A percentile compares a stretch with the other conserved stretches of the same genome.
phyloP scores from a whole-genome alignment of 805 yeast genomes.

The Candida nonsorbophila region DNA sequence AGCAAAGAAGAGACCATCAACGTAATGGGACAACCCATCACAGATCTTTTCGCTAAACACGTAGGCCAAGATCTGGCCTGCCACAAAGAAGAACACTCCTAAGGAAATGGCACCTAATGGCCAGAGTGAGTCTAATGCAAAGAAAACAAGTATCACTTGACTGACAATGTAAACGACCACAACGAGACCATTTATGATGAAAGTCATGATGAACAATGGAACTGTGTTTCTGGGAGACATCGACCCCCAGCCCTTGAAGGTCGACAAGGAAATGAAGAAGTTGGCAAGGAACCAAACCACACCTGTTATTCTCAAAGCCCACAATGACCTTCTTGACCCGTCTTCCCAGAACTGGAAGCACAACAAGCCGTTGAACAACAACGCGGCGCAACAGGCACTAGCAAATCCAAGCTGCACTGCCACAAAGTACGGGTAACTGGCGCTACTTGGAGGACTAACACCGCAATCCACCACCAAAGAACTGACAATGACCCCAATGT shows the following conservation, averaged over 20 bases:
- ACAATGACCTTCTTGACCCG: conserved; percentile 67
- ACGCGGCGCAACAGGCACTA: conserved; percentile 63
- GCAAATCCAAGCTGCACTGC: conserved; percentile 73
- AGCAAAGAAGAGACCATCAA: conserved; percentile 87
- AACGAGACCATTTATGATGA: conserved; percentile 65
- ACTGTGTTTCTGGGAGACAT: conserved; percentile 50
- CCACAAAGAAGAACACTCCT: conserved; percentile 66
- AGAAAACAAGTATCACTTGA: conserved; percentile 62
- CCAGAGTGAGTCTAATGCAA: conserved; percentile 77
- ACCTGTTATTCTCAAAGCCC: conserved; percentile 49
- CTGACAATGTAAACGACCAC: conserved; percentile 58
- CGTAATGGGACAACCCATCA: conserved; percentile 68
- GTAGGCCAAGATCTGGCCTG: conserved; percentile 76
- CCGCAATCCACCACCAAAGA: conserved; percentile 86
- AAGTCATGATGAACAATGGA: conserved; percentile 67
- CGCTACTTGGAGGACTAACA: conserved; percentile 81
- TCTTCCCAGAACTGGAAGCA: conserved; percentile 95
- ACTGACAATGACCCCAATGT: conserved; percentile 52
- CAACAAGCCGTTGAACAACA: conserved; percentile 69
- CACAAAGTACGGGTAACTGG: conserved; percentile 74
- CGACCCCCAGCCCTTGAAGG: conserved; percentile 63
- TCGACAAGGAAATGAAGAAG: conserved; percentile 63
- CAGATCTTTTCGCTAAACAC: conserved; percentile 67
- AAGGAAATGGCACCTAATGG: conserved; percentile 79
- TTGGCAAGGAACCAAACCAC: conserved; percentile 55